Conservation (phyloP, 2,329 filamentous ascomycete species). For the Byssoonygena ceratinophila region DNA sequence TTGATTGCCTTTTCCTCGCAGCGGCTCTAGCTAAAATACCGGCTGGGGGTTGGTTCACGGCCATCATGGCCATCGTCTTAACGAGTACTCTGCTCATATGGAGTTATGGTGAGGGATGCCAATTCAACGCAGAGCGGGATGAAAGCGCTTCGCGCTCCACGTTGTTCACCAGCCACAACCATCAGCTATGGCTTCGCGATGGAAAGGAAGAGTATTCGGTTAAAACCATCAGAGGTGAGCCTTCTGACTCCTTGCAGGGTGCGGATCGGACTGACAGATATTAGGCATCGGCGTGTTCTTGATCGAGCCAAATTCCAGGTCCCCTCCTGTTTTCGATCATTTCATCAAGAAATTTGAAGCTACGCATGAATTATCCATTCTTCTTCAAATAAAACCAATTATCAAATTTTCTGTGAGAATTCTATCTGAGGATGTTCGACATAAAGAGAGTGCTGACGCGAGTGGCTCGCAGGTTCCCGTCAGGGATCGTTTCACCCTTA, state of each 20-base stretch:
- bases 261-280: conserved; percentile 21
- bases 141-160: conserved; percentile 42
- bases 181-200: conserved; percentile 14
- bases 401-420: conserved; percentile 14
- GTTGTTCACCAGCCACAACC: conserved; percentile 14
- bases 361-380: conserved; percentile 57
- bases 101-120: conserved; percentile 68
- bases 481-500: conserved; percentile 42
- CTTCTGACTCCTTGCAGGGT: background rate
- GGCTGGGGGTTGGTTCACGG: conserved; percentile 66
- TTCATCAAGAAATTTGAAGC: conserved; percentile 62
- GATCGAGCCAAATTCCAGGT: conserved; percentile 59
- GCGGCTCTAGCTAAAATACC: conserved; percentile 63
- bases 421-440: background rate
- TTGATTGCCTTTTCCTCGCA: conserved; percentile 61
- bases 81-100: conserved; percentile 59
- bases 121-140: conserved; percentile 59
- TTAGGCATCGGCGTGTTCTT: conserved; percentile 62
- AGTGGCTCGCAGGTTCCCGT: conserved; percentile 51
- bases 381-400: conserved; percentile 53
- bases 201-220: conserved; percentile 13
- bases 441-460: background rate
- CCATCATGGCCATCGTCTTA: conserved; percentile 53
- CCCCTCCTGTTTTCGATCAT: conserved; percentile 58
- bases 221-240: conserved; percentile 16